Evolutionary conservation across 257 asterid genomes (phyloP).

Genomic region (Salvia miltiorrhiza): DNA sequence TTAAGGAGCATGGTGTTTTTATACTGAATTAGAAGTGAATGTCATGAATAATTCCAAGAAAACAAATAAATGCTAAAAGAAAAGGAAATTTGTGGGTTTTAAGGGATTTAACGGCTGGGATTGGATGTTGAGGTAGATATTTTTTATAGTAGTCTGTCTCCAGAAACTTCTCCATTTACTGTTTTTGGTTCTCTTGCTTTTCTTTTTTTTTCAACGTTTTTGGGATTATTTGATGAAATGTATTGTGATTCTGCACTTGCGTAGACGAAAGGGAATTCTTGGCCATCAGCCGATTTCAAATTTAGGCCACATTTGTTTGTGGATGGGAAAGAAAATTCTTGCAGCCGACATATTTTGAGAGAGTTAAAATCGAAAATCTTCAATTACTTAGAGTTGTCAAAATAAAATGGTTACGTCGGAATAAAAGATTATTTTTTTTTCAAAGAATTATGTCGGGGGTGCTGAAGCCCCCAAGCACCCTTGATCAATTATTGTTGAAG

Average conservation of each 20-base stretch:
- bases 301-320: background rate
- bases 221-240: background rate
- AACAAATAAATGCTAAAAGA: background rate
- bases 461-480: too few relatives aligned
- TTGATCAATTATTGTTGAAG: too few relatives aligned
- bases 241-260: background rate
- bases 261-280: background rate
- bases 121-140: slow-evolving; percentile 30
- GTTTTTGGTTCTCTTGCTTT: background rate
- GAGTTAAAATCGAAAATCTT: too few relatives aligned
- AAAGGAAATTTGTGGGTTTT: slow-evolving; percentile 1
- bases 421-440: too few relatives aligned
- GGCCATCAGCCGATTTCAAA: background rate
- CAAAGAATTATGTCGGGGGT: too few relatives aligned
- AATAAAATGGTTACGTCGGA: too few relatives aligned
- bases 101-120: slow-evolving; percentile 35
- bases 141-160: slow-evolving; percentile 26
- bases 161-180: slow-evolving; percentile 43
- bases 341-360: background rate
- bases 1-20: slow-evolving; percentile 8
- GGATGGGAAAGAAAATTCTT: background rate
- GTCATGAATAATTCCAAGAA: background rate
- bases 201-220: background rate
- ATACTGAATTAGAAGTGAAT: background rate
- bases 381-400: too few relatives aligned